phyloP scores from a whole-genome alignment of 306 rosid genomes.

The Purshia tridentata region DNA sequence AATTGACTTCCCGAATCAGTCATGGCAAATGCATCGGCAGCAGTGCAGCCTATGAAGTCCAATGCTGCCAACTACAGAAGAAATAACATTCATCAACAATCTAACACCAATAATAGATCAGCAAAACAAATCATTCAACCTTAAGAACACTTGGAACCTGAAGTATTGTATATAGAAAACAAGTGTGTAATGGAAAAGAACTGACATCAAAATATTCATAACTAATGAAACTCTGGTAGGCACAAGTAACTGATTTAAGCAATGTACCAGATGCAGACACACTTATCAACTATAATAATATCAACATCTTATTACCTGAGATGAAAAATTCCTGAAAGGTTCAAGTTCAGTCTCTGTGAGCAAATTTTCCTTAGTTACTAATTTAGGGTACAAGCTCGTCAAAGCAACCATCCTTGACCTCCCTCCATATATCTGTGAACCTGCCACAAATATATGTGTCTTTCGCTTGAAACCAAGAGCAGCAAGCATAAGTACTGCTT shows the following conservation, averaged over 20 bases:
- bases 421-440: conserved; percentile 91
- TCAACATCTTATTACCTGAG: conserved; percentile 63
- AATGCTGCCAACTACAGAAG: conserved; percentile 78
- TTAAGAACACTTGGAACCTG: not conserved
- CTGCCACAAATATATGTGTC: conserved; percentile 82
- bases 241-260: not conserved
- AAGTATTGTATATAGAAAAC: not conserved
- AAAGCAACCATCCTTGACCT: conserved; percentile 68
- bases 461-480: conserved; percentile 95
- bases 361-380: conserved; percentile 92
- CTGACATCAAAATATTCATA: not conserved
- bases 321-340: conserved; percentile 80
- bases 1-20: conserved; percentile 97
- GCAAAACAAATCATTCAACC: no score
- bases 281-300: conserved; percentile 10
- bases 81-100: not conserved
- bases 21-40: conserved; percentile 96
- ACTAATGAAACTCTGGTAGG: not conserved
- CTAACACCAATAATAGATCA: no score
- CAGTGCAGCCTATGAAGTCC: conserved; percentile 94
- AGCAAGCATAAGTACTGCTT: conserved; percentile 90
- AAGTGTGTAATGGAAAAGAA: not conserved
- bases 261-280: not conserved
- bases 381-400: conserved; percentile 80
- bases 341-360: conserved; percentile 69